A percentile compares a stretch with the other conserved stretches of the same genome.
Evolutionary conservation across 2,329 filamentous ascomycete species (phyloP).

Genomic region (Colletotrichum liriopes): DNA sequence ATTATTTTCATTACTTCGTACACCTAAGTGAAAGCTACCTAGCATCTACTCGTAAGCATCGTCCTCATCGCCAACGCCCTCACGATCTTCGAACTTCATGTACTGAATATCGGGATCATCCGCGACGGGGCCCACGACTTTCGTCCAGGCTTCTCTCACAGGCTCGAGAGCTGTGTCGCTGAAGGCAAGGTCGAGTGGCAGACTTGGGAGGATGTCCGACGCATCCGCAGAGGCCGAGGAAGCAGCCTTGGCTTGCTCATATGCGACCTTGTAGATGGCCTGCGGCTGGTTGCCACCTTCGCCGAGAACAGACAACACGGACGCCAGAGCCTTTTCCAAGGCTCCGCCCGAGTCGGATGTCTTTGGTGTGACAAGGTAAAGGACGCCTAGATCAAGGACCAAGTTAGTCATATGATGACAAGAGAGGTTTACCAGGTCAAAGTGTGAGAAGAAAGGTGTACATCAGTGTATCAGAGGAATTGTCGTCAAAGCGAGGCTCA

Average conservation of each 20-base stretch:
- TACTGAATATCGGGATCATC: conserved; percentile 68
- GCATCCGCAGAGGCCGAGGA: conserved; percentile 53
- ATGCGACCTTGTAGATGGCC: conserved; percentile 68
- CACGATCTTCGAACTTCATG: conserved; percentile 84
- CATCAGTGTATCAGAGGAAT: conserved; percentile 90
- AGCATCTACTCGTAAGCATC: conserved; percentile 63
- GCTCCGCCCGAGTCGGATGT: conserved; percentile 52
- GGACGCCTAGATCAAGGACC: conserved; percentile 41
- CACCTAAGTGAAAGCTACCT: conserved; percentile 21
- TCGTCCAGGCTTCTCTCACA: conserved; percentile 80
- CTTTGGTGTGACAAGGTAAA: conserved; percentile 60
- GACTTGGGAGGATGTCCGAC: conserved; percentile 69
- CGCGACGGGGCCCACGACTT: conserved; percentile 68
- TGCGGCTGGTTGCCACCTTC: conserved; percentile 49
- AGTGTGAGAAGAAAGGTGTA: conserved; percentile 54
- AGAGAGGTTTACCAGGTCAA: not conserved
- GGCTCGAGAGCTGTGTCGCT: conserved; percentile 78
- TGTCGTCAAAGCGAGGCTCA: conserved; percentile 90
- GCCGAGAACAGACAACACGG: conserved; percentile 56
- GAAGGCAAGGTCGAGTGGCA: conserved; percentile 79
- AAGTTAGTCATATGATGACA: conserved; percentile 48
- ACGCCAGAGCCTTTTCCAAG: conserved; percentile 59
- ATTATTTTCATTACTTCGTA: conserved; percentile 44
- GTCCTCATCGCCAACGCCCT: conserved; percentile 70
- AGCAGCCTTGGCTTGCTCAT: conserved; percentile 64